Conservation (phyloP, 164 flowering plant species). For the Cinnamomum chago region DNA sequence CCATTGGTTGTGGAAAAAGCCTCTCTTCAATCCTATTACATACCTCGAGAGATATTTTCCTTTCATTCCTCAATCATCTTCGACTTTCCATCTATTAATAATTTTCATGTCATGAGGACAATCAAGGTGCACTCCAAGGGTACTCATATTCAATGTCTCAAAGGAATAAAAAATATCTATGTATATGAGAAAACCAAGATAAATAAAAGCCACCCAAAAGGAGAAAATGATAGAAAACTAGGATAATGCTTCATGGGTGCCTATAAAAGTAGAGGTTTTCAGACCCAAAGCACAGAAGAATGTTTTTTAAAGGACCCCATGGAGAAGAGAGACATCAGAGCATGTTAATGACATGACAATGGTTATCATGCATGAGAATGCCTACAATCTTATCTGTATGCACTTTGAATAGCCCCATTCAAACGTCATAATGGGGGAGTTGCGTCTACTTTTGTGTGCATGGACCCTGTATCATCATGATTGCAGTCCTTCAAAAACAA, state of each 20-base stretch:
- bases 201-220: background rate
- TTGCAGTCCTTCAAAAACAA: background rate
- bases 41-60: conserved; percentile 62
- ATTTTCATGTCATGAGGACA: conserved; percentile 12
- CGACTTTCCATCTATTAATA: conserved; percentile 29
- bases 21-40: conserved; percentile 26
- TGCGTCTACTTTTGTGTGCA: conserved; percentile 7
- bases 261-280: background rate
- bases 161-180: background rate
- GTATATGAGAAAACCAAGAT: too few species aligned
- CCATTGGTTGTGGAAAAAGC: conserved; percentile 16
- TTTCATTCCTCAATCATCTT: conserved; percentile 80
- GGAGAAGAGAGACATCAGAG: conserved; percentile 1
- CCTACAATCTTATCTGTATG: conserved; percentile 8
- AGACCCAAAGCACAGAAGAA: conserved; percentile 3
- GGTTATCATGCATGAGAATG: conserved; percentile 19
- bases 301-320: conserved; percentile 17
- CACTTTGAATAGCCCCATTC: background rate
- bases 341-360: conserved; percentile 12
- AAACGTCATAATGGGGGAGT: background rate
- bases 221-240: background rate
- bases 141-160: conserved; percentile 16
- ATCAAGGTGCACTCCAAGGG: conserved; percentile 23
- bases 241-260: conserved; percentile 9
- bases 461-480: conserved; percentile 1